phyloP scores from a whole-genome alignment of 1,284 basidiomycete genomes.

The Cryptococcus maquisensis region DNA sequence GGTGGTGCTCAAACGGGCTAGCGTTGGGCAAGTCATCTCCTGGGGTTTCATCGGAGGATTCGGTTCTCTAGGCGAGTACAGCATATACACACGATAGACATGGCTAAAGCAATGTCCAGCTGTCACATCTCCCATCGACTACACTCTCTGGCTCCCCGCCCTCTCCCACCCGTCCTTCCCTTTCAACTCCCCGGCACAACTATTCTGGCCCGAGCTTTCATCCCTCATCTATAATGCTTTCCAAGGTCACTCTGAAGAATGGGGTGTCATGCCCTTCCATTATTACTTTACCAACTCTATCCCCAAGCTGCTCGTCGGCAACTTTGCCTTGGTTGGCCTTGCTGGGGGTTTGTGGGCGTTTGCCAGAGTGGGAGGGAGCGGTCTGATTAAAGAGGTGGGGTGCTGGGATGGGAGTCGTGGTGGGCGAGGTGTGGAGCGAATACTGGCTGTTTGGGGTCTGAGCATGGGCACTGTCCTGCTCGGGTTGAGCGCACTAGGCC shows the following conservation, averaged over 20 bases:
- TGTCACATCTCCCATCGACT: constrained; percentile 67
- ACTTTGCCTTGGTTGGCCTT: constrained; percentile 56
- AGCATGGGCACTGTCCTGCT: constrained; percentile 59
- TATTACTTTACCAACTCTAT: constrained; percentile 68
- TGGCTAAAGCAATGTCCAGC: constrained; percentile 48
- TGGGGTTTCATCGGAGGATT: constrained; percentile 58
- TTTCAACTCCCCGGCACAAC: constrained; percentile 42
- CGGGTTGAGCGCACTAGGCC: constrained; percentile 69
- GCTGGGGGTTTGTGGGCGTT: constrained; percentile 1
- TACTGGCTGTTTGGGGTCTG: constrained; percentile 30
- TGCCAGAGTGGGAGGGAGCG: neutral
- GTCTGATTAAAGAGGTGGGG: neutral
- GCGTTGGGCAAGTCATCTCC: constrained; percentile 53
- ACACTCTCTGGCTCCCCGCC: constrained; percentile 69
- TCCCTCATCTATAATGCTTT: constrained; percentile 82
- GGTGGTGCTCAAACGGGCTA: constrained; percentile 52
- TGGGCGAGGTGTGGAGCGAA: constrained; percentile 1
- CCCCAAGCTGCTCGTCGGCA: constrained; percentile 71
- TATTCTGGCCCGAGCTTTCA: constrained; percentile 82
- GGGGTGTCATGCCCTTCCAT: constrained; percentile 78
- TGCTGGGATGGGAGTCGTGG: neutral
- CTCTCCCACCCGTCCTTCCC: constrained; percentile 34
- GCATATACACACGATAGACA: neutral
- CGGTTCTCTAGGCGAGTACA: constrained; percentile 57
- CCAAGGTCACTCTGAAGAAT: constrained; percentile 78